Conservation (phyloP, 148 eudicot genomes). For the Camellia japonica region DNA sequence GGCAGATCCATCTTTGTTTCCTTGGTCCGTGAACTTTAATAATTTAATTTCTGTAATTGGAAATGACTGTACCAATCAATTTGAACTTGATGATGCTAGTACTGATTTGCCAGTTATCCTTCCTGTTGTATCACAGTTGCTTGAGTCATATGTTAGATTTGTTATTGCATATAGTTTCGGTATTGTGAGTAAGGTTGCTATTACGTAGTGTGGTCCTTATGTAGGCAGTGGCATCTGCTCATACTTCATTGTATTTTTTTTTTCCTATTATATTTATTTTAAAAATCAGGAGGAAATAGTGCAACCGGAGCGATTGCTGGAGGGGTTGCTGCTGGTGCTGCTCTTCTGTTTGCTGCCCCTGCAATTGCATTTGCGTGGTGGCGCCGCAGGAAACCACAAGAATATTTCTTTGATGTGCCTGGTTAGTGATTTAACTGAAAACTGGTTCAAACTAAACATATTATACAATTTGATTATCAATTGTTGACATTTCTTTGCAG, state of each 20-base stretch:
- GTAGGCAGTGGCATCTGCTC: neutral
- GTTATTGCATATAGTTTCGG: neutral
- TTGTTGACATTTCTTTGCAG: constrained; percentile 35
- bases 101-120: neutral
- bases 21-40: neutral
- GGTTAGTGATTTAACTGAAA: constrained; percentile 39
- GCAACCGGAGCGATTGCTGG: constrained; percentile 93
- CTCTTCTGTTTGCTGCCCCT: constrained; percentile 89
- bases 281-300: constrained; percentile 54
- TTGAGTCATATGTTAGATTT: neutral
- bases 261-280: neutral
- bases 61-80: neutral
- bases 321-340: constrained; percentile 98
- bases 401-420: constrained; percentile 88
- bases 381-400: constrained; percentile 84
- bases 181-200: no score
- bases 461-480: neutral
- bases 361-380: constrained; percentile 94
- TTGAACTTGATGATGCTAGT: neutral
- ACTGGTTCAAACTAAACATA: neutral
- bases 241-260: neutral
- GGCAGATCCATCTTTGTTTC: neutral
- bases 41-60: no score
- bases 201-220: neutral
- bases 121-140: neutral